Percentiles rank a stretch among this genome's conserved stretches.
These are phyloP conservation scores for Paecilomyces sp. DNA, from an alignment of 2,329 filamentous ascomycete genomes.

Conservation along the genomic window DNA sequence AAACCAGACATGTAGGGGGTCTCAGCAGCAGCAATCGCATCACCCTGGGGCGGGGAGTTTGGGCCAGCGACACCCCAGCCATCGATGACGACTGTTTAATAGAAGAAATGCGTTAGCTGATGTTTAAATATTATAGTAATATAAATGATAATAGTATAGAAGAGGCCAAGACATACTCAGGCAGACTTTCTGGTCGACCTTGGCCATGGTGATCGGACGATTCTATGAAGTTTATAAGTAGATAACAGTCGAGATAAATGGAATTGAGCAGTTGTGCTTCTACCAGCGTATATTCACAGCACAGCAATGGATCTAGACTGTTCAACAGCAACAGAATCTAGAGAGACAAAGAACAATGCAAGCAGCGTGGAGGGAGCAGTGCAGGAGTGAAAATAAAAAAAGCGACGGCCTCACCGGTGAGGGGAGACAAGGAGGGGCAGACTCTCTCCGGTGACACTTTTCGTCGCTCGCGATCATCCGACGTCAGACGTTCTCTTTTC, in stretches of 20 bases:
- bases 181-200: conserved; percentile 63
- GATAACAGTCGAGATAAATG: neutral
- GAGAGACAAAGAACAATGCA: conserved; percentile 6
- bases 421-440: conserved; percentile 22
- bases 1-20: conserved; percentile 95
- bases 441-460: conserved; percentile 27
- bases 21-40: conserved; percentile 89
- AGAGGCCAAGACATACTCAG: conserved; percentile 47
- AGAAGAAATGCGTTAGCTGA: conserved; percentile 27
- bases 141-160: neutral
- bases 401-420: conserved; percentile 10
- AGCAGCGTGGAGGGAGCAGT: conserved; percentile 8
- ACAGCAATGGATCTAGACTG: neutral
- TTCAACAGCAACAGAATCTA: neutral
- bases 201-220: conserved; percentile 46
- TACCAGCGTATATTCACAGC: neutral
- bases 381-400: conserved; percentile 8
- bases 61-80: conserved; percentile 88
- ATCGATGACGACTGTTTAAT: conserved; percentile 83
- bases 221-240: neutral
- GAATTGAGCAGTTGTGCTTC: neutral
- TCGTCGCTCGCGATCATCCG: conserved; percentile 16
- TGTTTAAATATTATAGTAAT: conserved; percentile 20
- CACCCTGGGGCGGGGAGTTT: conserved; percentile 75
- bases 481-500: conserved; percentile 21